Evolutionary conservation across 2,329 filamentous ascomycete genomes (phyloP), one percentile per base, ranked within the genome.

Genomic region (Stagonosporopsis vannaccii): DNA sequence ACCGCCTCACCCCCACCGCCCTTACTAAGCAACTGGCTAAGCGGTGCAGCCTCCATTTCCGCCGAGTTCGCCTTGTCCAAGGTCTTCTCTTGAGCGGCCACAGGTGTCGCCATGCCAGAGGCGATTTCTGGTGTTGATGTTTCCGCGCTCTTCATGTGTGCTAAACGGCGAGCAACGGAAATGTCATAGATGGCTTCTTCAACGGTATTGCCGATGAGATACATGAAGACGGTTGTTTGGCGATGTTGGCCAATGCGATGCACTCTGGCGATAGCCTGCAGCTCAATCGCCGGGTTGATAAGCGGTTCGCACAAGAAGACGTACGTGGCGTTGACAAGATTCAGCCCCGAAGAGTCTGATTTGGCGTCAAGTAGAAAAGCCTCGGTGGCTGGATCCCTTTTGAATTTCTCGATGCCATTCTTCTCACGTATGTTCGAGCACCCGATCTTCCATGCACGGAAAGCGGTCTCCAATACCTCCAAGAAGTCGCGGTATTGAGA

Each of bases 231-330:
- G 0, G 91, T 97, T 0, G 95, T 99, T 62, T 90, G 84, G 47
- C 90, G 87, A 61, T 88, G 83, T 76, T 98, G 95, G 0, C 95
- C 95, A 61, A 99, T 99, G 32, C 95, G 87, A 72, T 99, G 92
- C 1, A 99, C 93, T 52, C 95, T 89, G 0, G 94, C 93, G 69
- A 98, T 96, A 13, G 93, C 94, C 75, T 99, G 95, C 9, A 98
- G 82, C 75, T 98, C 95, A 15, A 99, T 86, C 0, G 93, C 92
- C 0, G 94, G 94, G 71, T 98, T 97, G 65, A 98, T 87, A 3
- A 98, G 81, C 2, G 95, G 95, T 72, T 99, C 95, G 73, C 92
- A 97, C 4, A 99, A 84, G 70, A 98, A 96, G 1, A 98, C 92
- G 71, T 98, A 92, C 43, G 87, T 97, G 4, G 94, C 95, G 67